These are phyloP conservation scores for Fraxinus ornus DNA, from an alignment of 305 asterid genomes.

Conservation along the genomic window DNA sequence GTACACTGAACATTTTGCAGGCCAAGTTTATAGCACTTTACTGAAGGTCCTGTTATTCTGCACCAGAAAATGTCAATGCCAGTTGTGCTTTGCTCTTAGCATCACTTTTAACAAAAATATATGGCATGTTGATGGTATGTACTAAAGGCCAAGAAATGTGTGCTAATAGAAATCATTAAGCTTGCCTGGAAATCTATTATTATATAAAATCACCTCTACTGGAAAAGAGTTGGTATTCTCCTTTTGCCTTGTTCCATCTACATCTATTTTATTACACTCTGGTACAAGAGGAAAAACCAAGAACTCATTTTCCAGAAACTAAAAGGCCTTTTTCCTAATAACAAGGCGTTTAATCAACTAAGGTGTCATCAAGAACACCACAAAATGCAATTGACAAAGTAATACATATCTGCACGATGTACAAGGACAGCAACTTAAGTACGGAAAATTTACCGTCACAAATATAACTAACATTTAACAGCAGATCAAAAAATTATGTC, in stretches of 20 bases:
- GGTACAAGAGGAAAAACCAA: not conserved
- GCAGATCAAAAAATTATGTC: not conserved
- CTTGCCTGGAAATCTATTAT: not conserved
- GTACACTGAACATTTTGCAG: not conserved
- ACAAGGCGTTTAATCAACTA: not conserved
- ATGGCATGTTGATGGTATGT: not conserved
- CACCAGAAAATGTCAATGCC: not conserved
- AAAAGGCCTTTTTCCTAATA: not conserved
- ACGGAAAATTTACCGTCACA: not conserved
- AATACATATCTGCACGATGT: not conserved
- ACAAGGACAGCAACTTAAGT: not conserved
- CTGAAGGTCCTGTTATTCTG: not conserved
- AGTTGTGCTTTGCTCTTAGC: not conserved
- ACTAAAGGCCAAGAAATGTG: not conserved
- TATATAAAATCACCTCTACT: not conserved
- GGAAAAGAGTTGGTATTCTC: not conserved
- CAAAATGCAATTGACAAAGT: not conserved
- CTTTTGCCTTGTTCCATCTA: not conserved
- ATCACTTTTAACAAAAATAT: not conserved
- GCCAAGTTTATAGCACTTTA: not conserved
- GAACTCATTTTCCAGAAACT: not conserved
- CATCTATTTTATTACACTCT: not conserved
- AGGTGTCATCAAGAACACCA: not conserved
- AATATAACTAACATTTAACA: not conserved
- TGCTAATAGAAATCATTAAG: not conserved